phyloP scores from a whole-genome alignment of 1,284 basidiomycete species.

The Vanrija sp. region DNA sequence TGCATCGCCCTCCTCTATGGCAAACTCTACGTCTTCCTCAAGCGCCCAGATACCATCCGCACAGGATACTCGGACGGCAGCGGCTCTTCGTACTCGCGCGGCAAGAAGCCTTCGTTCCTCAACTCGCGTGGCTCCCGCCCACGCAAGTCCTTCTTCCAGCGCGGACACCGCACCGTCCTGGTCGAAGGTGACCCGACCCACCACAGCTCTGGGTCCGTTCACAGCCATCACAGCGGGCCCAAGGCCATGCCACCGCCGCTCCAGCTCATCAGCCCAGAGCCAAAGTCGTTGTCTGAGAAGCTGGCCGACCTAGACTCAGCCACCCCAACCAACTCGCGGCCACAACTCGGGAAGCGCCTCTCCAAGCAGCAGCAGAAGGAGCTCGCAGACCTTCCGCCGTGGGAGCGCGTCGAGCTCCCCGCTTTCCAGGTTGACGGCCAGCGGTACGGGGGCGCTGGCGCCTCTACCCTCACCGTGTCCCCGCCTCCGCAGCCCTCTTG shows the following conservation, averaged over 20 bases:
- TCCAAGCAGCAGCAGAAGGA: not conserved
- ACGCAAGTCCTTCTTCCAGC: not conserved
- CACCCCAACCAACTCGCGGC: no score
- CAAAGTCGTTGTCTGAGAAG: not conserved
- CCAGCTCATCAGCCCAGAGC: not conserved
- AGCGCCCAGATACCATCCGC: constrained; percentile 49
- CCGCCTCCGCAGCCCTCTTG: constrained; percentile 9
- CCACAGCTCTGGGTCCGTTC: not conserved
- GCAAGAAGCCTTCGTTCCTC: constrained; percentile 7
- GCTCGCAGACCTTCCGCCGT: constrained; percentile 38
- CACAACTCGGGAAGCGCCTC: no score
- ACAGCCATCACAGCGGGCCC: not conserved
- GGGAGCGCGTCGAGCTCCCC: constrained; percentile 48
- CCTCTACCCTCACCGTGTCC: constrained; percentile 3
- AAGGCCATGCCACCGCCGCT: not conserved
- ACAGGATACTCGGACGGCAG: constrained; percentile 28
- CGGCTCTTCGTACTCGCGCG: constrained; percentile 1
- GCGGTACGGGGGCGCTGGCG: constrained; percentile 33
- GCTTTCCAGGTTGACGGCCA: constrained; percentile 47
- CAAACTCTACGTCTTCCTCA: constrained; percentile 48
- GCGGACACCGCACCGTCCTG: constrained; percentile 2
- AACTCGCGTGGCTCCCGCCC: not conserved
- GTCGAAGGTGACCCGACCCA: not conserved
- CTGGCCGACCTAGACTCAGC: not conserved
- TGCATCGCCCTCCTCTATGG: constrained; percentile 46